Evolutionary conservation across 768 basidiomycete genomes (phyloP).

Genomic region (Boletus pseudo-olivaceus): DNA sequence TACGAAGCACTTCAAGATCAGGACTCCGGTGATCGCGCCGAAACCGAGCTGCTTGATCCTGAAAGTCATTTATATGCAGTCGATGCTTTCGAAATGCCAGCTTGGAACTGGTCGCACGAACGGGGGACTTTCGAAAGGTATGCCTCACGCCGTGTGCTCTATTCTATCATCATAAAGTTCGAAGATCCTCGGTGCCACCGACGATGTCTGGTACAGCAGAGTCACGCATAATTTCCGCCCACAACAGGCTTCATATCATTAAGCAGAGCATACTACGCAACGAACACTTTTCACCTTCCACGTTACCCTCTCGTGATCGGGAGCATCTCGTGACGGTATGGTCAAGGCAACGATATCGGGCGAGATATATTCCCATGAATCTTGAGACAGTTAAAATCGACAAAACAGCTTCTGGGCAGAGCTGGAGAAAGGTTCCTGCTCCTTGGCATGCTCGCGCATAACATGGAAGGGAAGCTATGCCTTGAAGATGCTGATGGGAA

Average conservation of each 20-base stretch:
- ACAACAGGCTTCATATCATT: slow-evolving; percentile 87
- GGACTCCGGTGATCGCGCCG: slow-evolving; percentile 42
- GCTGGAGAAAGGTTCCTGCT: slow-evolving; percentile 87
- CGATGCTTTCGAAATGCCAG: slow-evolving; percentile 94
- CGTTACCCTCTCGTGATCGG: slow-evolving; percentile 83
- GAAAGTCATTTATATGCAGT: slow-evolving; percentile 80
- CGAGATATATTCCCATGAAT: slow-evolving; percentile 17
- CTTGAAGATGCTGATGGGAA: slow-evolving; percentile 92
- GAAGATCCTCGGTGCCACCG: slow-evolving; percentile 46
- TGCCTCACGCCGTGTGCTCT: slow-evolving; percentile 13
- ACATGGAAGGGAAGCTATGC: slow-evolving; percentile 86
- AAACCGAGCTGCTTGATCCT: slow-evolving; percentile 69
- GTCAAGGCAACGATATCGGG: slow-evolving; percentile 10
- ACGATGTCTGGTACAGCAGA: slow-evolving; percentile 83
- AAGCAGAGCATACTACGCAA: slow-evolving; percentile 91
- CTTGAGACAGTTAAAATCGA: slow-evolving; percentile 74
- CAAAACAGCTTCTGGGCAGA: slow-evolving; percentile 91
- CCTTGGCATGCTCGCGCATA: slow-evolving; percentile 86
- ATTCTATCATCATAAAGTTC: slow-evolving; percentile 9
- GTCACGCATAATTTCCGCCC: slow-evolving; percentile 71
- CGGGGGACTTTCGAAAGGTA: slow-evolving; percentile 88
- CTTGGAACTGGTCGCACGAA: slow-evolving; percentile 87
- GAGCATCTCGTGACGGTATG: slow-evolving; percentile 84
- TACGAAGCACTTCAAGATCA: slow-evolving; percentile 73
- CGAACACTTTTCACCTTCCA: slow-evolving; percentile 97